A percentile compares a stretch with the other conserved stretches of the same genome.
phyloP scores from a whole-genome alignment of 441 rosid species.

The Populus hybrid region DNA sequence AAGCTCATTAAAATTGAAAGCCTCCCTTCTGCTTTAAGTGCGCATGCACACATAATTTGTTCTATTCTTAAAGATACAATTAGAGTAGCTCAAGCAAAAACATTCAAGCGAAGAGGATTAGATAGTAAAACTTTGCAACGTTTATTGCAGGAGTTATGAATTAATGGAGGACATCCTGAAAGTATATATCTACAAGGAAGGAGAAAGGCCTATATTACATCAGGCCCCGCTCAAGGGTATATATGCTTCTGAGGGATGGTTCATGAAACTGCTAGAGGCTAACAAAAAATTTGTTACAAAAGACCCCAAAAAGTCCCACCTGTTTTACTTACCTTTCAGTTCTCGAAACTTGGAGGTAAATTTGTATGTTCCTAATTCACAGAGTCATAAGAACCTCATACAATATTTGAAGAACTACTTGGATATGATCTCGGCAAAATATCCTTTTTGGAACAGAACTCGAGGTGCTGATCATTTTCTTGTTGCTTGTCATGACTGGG shows the following conservation, averaged over 20 bases:
- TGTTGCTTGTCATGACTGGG: conserved; percentile 99
- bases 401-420: conserved; percentile 52
- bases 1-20: conserved; percentile 3
- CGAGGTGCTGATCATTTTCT: conserved; percentile 87
- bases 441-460: conserved; percentile 85
- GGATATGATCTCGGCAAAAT: conserved; percentile 55
- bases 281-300: conserved; percentile 63
- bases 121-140: background rate
- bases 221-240: no score
- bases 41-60: background rate
- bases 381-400: conserved; percentile 53
- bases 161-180: conserved; percentile 78
- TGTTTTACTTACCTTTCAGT: conserved; percentile 87
- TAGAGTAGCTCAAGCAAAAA: background rate
- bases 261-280: conserved; percentile 52
- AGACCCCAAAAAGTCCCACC: conserved; percentile 64
- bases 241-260: no score
- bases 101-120: background rate
- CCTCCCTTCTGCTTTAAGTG: background rate
- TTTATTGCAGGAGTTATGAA: conserved; percentile 73
- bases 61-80: background rate
- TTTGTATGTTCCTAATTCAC: conserved; percentile 65
- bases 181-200: no score
- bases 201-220: no score
- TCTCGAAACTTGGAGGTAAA: conserved; percentile 66